Percentiles rank a stretch among this genome's conserved stretches.
Conservation (phyloP, 805 yeast genomes). For the Peterozyma toletana region DNA sequence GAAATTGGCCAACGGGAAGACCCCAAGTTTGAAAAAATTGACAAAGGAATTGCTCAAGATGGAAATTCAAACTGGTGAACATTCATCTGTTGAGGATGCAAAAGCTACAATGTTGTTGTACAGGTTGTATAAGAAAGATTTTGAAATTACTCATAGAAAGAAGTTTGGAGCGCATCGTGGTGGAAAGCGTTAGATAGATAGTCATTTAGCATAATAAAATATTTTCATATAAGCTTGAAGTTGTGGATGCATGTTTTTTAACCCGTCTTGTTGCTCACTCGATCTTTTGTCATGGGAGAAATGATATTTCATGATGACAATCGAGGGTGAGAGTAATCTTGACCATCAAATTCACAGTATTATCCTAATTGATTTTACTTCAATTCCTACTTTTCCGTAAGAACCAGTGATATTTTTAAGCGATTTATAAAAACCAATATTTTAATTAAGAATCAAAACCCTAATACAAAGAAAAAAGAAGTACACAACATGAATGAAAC, state of each 20-base stretch:
- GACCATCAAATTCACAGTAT: not conserved
- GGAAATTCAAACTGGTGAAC: conserved; percentile 67
- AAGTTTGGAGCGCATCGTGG: conserved; percentile 13
- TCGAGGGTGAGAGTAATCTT: not conserved
- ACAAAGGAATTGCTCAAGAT: conserved; percentile 46
- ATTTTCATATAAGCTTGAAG: no score
- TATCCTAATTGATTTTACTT: not conserved
- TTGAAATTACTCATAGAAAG: conserved; percentile 36
- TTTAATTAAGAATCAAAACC: conserved; percentile 24
- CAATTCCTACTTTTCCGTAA: not conserved
- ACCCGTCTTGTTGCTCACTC: no score
- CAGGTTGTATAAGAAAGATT: conserved; percentile 51
- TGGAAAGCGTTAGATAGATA: no score
- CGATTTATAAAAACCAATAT: conserved; percentile 5
- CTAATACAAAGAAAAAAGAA: conserved; percentile 3
- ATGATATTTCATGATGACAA: no score
- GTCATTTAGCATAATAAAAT: no score
- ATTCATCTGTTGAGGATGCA: conserved; percentile 89
- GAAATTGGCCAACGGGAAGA: conserved; percentile 53
- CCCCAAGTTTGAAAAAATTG: conserved; percentile 67
- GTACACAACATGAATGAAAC: conserved; percentile 5
- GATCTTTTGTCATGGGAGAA: not conserved
- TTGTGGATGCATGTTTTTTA: no score
- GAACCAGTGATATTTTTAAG: not conserved
- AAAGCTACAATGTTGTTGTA: conserved; percentile 81